Evolutionary conservation across 495 filamentous ascomycete species (phyloP).

Genomic region (Cairneyella variabilis): DNA sequence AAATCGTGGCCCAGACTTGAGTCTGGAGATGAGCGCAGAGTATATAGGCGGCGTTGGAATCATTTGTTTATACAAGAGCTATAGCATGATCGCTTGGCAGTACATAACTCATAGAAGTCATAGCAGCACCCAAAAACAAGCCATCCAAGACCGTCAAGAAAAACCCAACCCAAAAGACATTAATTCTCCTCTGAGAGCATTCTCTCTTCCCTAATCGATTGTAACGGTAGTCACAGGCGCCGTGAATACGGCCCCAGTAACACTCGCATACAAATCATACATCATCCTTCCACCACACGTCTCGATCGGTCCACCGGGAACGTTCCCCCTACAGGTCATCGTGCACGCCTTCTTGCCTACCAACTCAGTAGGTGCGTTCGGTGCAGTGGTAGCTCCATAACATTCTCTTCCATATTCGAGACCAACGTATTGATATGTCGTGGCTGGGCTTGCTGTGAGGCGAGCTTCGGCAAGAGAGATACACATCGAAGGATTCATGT

Average conservation of each 20-base stretch:
- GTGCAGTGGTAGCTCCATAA: slow-evolving; percentile 9
- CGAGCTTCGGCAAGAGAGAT: background rate
- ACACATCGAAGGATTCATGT: background rate
- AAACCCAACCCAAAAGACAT: too few species aligned
- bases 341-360: background rate
- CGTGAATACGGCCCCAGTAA: background rate
- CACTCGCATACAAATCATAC: background rate
- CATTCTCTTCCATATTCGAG: slow-evolving; percentile 40
- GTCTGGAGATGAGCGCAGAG: too few species aligned
- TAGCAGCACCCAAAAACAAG: too few species aligned
- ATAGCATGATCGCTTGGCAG: too few species aligned
- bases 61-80: too few species aligned
- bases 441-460: background rate
- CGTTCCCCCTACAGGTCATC: background rate
- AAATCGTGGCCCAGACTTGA: too few species aligned
- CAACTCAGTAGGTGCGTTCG: background rate
- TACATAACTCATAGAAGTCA: too few species aligned
- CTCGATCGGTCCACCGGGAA: background rate
- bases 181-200: too few species aligned
- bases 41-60: too few species aligned
- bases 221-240: background rate
- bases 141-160: too few species aligned
- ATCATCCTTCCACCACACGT: background rate
- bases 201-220: too few species aligned
- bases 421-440: slow-evolving; percentile 22